A percentile compares a stretch with the other conserved stretches of the same genome.
Conservation (phyloP, 805 yeast species). For the Ogataea methylovora region DNA sequence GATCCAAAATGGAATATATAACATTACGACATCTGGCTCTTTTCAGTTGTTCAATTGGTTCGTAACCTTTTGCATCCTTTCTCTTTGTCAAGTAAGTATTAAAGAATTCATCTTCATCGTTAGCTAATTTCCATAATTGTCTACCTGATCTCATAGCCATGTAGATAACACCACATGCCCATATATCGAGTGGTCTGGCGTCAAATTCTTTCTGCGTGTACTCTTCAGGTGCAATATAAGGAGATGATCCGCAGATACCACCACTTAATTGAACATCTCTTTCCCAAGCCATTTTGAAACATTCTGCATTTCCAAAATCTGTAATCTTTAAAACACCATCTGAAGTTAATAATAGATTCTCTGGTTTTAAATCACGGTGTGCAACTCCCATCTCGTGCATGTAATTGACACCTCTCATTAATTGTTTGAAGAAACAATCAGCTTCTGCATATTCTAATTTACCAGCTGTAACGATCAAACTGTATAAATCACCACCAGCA, state of each 20-base stretch:
- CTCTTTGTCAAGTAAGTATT: conserved; percentile 68
- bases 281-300: conserved; percentile 84
- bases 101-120: conserved; percentile 74
- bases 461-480: conserved; percentile 68
- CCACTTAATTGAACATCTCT: conserved; percentile 58
- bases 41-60: conserved; percentile 81
- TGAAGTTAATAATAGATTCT: conserved; percentile 67
- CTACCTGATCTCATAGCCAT: conserved; percentile 95
- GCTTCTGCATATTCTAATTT: conserved; percentile 77
- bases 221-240: conserved; percentile 90
- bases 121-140: conserved; percentile 85
- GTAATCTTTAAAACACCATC: conserved; percentile 73
- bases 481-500: conserved; percentile 73
- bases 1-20: conserved; percentile 87
- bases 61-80: conserved; percentile 79
- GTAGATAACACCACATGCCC: conserved; percentile 91
- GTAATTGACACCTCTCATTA: conserved; percentile 75
- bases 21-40: conserved; percentile 89
- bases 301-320: conserved; percentile 83
- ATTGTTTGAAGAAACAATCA: conserved; percentile 83
- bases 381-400: conserved; percentile 89
- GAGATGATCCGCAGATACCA: conserved; percentile 80
- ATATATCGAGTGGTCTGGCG: conserved; percentile 75
- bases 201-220: conserved; percentile 61
- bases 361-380: conserved; percentile 87